A percentile compares a stretch with the other conserved stretches of the same genome.
phyloP scores from a whole-genome alignment of 345 rosid genomes.

The Adansonia digitata region DNA sequence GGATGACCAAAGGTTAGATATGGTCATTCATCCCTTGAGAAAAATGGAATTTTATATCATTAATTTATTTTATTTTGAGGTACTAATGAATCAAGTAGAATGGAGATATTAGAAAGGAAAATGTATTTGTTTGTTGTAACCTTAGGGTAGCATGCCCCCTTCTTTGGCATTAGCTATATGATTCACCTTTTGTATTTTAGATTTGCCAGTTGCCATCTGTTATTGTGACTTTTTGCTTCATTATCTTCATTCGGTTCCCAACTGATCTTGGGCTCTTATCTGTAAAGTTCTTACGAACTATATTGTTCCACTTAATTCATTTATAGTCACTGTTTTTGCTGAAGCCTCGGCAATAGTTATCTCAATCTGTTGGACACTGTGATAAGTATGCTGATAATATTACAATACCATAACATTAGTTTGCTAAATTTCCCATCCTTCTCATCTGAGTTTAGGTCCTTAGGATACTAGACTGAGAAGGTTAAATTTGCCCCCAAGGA shows the following conservation, averaged over 20 bases:
- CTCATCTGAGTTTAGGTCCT: neutral
- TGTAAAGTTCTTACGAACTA: neutral
- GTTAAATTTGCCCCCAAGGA: neutral
- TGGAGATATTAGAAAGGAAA: neutral
- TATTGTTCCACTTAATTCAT: neutral
- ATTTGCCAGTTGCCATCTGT: neutral
- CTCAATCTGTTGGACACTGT: neutral
- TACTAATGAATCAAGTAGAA: neutral
- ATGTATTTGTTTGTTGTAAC: neutral
- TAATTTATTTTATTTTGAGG: neutral
- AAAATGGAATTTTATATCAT: neutral
- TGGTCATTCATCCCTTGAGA: neutral
- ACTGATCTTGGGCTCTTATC: neutral
- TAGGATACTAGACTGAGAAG: neutral
- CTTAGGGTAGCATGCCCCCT: neutral
- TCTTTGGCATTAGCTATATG: neutral
- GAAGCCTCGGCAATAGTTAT: neutral
- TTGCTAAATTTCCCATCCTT: neutral
- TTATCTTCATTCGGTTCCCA: neutral
- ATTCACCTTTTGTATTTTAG: neutral
- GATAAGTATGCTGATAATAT: neutral
- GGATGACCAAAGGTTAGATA: neutral
- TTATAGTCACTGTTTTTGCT: neutral
- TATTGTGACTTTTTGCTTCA: neutral
- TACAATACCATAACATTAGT: neutral